phyloP scores from a whole-genome alignment of 2,329 filamentous ascomycete genomes.

The Polychaeton citri region DNA sequence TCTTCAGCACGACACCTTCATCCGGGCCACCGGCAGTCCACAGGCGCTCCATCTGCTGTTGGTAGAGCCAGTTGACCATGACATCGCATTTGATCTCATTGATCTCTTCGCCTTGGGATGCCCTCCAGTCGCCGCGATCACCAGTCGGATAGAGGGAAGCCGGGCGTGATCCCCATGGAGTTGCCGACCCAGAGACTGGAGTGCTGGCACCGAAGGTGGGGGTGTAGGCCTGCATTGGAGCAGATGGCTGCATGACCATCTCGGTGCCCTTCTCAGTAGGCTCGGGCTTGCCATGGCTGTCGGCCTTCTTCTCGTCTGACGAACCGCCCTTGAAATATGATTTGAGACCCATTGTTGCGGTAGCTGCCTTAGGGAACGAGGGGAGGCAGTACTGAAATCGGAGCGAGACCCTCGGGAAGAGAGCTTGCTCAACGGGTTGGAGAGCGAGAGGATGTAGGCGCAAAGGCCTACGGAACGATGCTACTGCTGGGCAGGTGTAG shows the following conservation, averaged over 20 bases:
- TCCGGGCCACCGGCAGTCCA: constrained; percentile 36
- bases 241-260: not conserved
- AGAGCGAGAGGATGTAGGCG: constrained; percentile 9
- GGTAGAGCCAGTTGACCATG: constrained; percentile 51
- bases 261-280: not conserved
- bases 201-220: not conserved
- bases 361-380: not conserved
- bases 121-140: constrained; percentile 19
- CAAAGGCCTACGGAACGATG: constrained; percentile 5
- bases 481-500: not conserved
- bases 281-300: constrained; percentile 4
- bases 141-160: constrained; percentile 20
- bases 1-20: constrained; percentile 45
- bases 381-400: not conserved
- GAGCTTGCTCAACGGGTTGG: not conserved
- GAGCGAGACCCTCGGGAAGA: not conserved
- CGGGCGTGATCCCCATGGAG: constrained; percentile 20
- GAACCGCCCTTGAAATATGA: constrained; percentile 11
- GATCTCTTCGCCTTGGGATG: constrained; percentile 31
- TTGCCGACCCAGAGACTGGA: constrained; percentile 10
- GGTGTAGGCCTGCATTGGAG: not conserved
- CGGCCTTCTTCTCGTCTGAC: constrained; percentile 7
- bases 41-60: constrained; percentile 44
- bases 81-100: constrained; percentile 46
- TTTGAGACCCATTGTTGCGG: constrained; percentile 10